phyloP scores from a whole-genome alignment of 1,284 basidiomycete genomes.

The Coniferiporia sulphurascens region DNA sequence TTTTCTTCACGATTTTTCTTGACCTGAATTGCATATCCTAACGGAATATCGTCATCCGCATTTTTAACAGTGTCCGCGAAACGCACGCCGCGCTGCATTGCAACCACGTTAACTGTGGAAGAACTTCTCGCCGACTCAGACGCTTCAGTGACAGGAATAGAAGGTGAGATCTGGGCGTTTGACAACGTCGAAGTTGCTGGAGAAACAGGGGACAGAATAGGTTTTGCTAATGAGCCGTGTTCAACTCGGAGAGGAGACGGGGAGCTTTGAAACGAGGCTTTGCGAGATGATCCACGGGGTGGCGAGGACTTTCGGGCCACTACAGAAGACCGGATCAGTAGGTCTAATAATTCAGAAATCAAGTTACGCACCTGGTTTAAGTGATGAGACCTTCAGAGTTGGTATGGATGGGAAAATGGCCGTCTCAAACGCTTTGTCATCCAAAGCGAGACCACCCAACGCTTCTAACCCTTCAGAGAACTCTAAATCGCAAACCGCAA shows the following conservation, averaged over 20 bases:
- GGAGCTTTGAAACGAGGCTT: conserved; percentile 5
- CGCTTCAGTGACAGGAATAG: background rate
- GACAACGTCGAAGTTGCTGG: background rate
- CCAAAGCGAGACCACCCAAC: conserved; percentile 42
- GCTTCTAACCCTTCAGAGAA: conserved; percentile 60
- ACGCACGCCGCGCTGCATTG: background rate
- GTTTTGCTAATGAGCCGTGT: conserved; percentile 2
- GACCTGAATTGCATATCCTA: conserved; percentile 60
- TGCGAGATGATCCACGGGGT: conserved; percentile 1
- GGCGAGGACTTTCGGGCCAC: conserved; percentile 1
- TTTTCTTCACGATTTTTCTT: conserved; percentile 70
- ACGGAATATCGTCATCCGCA: conserved; percentile 57
- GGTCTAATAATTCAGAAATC: background rate
- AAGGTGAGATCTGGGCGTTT: background rate
- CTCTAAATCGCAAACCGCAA: conserved; percentile 71
- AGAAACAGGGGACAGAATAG: conserved; percentile 11
- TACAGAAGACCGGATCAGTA: background rate
- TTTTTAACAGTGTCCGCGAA: conserved; percentile 25
- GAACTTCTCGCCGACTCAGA: background rate
- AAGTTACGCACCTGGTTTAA: conserved; percentile 5
- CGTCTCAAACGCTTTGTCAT: conserved; percentile 18
- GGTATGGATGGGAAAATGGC: conserved; percentile 13
- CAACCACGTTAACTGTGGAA: background rate
- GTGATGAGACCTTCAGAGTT: conserved; percentile 4
- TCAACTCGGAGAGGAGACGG: conserved; percentile 13